These are phyloP conservation scores for Boletus fagicola DNA, from an alignment of 768 basidiomycete species.

Conservation along the genomic window DNA sequence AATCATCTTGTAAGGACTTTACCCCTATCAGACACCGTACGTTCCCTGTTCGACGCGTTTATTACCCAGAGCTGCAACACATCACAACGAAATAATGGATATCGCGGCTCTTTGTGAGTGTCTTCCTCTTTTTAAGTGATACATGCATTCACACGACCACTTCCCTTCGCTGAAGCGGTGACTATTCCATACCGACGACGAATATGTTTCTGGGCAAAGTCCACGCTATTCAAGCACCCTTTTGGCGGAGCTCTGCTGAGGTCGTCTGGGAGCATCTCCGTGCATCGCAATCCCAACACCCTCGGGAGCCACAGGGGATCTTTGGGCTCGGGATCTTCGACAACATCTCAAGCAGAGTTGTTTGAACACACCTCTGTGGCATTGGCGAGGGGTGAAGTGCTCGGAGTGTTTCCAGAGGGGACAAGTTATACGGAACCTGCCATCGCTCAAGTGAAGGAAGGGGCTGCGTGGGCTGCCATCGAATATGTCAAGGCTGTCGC, in stretches of 20 bases:
- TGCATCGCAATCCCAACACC: constrained; percentile 57
- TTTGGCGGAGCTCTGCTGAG: constrained; percentile 48
- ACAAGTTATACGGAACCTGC: constrained; percentile 49
- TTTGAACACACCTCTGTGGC: constrained; percentile 57
- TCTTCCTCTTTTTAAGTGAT: not conserved
- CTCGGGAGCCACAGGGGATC: constrained; percentile 2
- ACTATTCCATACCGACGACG: constrained; percentile 59
- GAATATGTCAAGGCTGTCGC: constrained; percentile 55
- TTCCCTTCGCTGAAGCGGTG: constrained; percentile 35
- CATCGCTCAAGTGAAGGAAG: constrained; percentile 54
- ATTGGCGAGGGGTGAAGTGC: constrained; percentile 50
- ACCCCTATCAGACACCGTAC: not conserved
- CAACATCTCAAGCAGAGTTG: constrained; percentile 39
- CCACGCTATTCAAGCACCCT: constrained; percentile 61
- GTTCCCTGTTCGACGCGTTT: not conserved
- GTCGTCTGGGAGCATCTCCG: constrained; percentile 68
- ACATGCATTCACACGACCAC: not conserved
- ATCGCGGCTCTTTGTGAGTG: constrained; percentile 43
- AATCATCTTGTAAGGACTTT: constrained; percentile 51
- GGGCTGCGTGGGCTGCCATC: constrained; percentile 69
- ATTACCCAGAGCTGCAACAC: constrained; percentile 49
- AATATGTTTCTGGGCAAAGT: constrained; percentile 71
- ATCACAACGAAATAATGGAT: constrained; percentile 72
- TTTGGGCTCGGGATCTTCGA: not conserved
- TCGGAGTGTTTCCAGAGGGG: constrained; percentile 72